Evolutionary conservation across 78 protist genomes (phyloP).

Genomic region (Dictyostelium capitatum): DNA sequence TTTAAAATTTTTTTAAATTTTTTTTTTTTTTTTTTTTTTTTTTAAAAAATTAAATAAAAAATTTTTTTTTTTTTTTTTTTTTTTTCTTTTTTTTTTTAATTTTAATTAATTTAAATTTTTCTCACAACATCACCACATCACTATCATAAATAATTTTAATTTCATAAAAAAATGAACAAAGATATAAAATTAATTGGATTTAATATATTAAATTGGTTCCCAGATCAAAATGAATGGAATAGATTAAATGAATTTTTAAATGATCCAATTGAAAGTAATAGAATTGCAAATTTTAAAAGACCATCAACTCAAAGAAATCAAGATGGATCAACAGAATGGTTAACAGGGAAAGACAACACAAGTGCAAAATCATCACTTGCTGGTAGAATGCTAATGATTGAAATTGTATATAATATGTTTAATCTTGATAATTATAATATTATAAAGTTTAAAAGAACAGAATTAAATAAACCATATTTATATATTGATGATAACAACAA

Average conservation of each 20-base stretch:
- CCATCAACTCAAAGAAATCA: not conserved
- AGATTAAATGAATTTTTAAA: not conserved
- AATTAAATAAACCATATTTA: slow-evolving; percentile 30
- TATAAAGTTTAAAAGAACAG: slow-evolving; percentile 15
- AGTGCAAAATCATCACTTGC: slow-evolving; percentile 47
- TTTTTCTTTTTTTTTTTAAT: not conserved
- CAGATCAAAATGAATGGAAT: not conserved
- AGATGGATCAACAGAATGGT: not conserved
- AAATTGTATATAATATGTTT: not conserved
- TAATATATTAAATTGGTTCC: slow-evolving; percentile 1
- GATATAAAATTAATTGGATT: not conserved
- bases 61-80: not conserved
- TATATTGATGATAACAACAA: not conserved
- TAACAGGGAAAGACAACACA: slow-evolving; percentile 27
- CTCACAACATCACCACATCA: too few species aligned
- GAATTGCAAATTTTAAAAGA: slow-evolving; percentile 38
- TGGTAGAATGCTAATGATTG: slow-evolving; percentile 32
- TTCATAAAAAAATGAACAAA: not conserved
- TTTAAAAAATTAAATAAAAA: too few species aligned
- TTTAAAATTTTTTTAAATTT: too few species aligned
- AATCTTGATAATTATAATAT: not conserved
- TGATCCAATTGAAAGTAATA: slow-evolving; percentile 27
- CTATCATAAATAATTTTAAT: not conserved
- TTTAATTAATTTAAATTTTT: not conserved
- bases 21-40: too few species aligned